These are phyloP conservation scores for Cymbopogon citratus DNA, from an alignment of 176 grass and related monocot genomes.

Conservation along the genomic window DNA sequence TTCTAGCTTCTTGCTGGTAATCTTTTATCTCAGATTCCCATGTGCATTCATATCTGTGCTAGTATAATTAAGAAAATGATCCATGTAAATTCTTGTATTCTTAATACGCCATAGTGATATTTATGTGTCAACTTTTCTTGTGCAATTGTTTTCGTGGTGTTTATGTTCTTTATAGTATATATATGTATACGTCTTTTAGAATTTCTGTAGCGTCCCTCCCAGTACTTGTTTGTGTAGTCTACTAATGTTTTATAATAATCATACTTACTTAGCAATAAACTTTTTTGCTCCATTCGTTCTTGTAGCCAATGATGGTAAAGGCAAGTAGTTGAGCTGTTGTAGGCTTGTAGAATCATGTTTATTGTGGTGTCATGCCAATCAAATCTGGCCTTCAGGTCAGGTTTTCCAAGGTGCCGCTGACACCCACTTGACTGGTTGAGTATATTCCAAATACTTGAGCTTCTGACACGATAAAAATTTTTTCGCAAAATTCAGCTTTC, in stretches of 20 bases:
- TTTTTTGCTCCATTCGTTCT: background rate
- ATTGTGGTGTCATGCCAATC: background rate
- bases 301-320: background rate
- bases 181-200: background rate
- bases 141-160: background rate
- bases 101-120: background rate
- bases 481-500: background rate
- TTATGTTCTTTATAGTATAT: background rate
- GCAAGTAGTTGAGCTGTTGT: background rate
- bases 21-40: background rate
- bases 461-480: background rate
- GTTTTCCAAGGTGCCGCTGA: background rate
- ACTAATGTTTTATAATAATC: background rate
- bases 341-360: background rate
- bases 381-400: background rate
- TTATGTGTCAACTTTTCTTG: background rate
- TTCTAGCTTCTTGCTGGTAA: background rate
- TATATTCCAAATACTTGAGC: background rate
- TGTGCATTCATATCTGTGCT: background rate
- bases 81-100: conserved; percentile 13
- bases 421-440: background rate
- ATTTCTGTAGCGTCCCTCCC: too few species aligned
- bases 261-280: background rate
- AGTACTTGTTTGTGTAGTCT: background rate
- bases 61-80: conserved; percentile 3